Evolutionary conservation across 805 yeast genomes (phyloP), one percentile per base, ranked within the genome.

Genomic region (Saccharomycopsis capsularis): DNA sequence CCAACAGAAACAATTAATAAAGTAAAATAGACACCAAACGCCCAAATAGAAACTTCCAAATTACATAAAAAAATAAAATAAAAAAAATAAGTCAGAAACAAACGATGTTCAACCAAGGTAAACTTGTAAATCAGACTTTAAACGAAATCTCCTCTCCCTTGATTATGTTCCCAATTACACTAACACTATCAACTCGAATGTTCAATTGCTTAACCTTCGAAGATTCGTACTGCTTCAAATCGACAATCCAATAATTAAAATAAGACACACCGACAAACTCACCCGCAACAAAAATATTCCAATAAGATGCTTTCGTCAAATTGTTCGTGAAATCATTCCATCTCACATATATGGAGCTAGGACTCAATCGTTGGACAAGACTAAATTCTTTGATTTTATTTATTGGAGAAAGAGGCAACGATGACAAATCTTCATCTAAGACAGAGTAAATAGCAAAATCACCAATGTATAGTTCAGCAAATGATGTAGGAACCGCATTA

Each of bases 211-310:
- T 44, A n/a, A 5, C 15, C 38, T 44, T 38, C 11, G 37, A 30
- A 9, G 5, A 27, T 29, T 44, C 35, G 16, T 30, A 21, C 11
- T 25, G 18, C 11, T 45, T 27, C 16, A 24, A 22, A 16, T 40
- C 43, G 22, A 56, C 23, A 13, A 56, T 22, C 50, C 55, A 57
- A 21, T 42, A 50, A 5, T 54, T 32, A 29, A 47, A 39, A 18
- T 42, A 38, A 3, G 63, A 50, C 3, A 58, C 51, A 11, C 69
- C 67, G 1, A 47, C 55, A 47, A 68, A 65, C 21, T 39, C 47
- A 6, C 55, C 62, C 53, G 67, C 59, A 4, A 62, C 52, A 48
- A 55, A 68, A 1, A 68, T 52, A 11, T 64, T 19, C 61, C 68
- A 67, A 47, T 63, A 60, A 3, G 61, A 42, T 3, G 57, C 53